Conservation (phyloP, 441 rosid genomes). For the Biscutella laevigata region DNA sequence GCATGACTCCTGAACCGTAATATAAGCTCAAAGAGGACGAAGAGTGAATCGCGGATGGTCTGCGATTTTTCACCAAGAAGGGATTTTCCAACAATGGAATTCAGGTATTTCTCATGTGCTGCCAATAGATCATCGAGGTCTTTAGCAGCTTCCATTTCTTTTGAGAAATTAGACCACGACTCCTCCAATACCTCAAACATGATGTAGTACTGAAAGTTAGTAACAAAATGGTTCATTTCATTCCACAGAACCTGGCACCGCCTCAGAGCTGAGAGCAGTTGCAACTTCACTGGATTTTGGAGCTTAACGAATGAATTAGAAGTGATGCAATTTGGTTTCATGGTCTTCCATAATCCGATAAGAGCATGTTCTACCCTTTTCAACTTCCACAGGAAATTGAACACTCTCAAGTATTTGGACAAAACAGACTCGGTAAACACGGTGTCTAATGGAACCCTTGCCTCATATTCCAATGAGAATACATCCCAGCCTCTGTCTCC, state of each 20-base stretch:
- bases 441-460: slow-evolving; percentile 81
- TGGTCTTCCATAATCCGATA: slow-evolving; percentile 90
- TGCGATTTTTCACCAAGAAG: slow-evolving; percentile 84
- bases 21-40: slow-evolving; percentile 78
- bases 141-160: slow-evolving; percentile 77
- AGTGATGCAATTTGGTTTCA: slow-evolving; percentile 92
- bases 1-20: slow-evolving; percentile 77
- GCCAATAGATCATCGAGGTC: slow-evolving; percentile 88
- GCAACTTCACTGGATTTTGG: slow-evolving; percentile 57
- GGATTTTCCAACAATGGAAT: slow-evolving; percentile 71
- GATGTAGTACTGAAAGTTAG: slow-evolving; percentile 86
- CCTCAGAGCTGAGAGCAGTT: slow-evolving; percentile 71
- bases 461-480: slow-evolving; percentile 86
- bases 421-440: slow-evolving; percentile 76
- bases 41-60: slow-evolving; percentile 62
- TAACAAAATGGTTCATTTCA: slow-evolving; percentile 91
- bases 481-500: slow-evolving; percentile 98
- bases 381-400: slow-evolving; percentile 90
- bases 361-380: slow-evolving; percentile 93
- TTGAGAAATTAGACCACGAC: slow-evolving; percentile 79
- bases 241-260: slow-evolving; percentile 91
- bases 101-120: slow-evolving; percentile 82
- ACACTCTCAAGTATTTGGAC: slow-evolving; percentile 73
- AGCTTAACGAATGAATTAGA: slow-evolving; percentile 71
- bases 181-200: slow-evolving; percentile 98